These are phyloP conservation scores for Fusarium sulawesiense DNA, from an alignment of 2,329 filamentous ascomycete genomes.

Conservation along the genomic window DNA sequence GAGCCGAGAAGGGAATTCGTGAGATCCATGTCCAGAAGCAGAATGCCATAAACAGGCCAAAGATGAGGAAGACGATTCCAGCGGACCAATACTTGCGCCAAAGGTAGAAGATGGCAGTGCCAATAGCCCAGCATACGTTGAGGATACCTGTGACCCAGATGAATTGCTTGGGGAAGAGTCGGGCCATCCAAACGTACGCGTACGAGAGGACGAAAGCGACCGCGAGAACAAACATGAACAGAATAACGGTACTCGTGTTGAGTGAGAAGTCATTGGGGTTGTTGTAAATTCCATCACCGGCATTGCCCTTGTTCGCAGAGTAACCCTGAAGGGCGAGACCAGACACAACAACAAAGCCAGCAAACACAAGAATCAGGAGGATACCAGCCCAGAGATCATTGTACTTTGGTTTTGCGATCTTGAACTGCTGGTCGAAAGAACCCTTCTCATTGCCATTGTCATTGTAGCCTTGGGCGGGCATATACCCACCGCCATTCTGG, in stretches of 20 bases:
- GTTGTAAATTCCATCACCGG: slow-evolving; percentile 79
- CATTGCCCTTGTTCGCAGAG: slow-evolving; percentile 68
- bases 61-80: slow-evolving; percentile 87
- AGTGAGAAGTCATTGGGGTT: slow-evolving; percentile 73
- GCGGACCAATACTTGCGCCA: slow-evolving; percentile 80
- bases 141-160: slow-evolving; percentile 94
- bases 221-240: slow-evolving; percentile 82
- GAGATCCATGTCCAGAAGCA: slow-evolving; percentile 91
- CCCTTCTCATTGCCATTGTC: slow-evolving; percentile 59
- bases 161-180: slow-evolving; percentile 86
- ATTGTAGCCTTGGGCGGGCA: slow-evolving; percentile 52
- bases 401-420: slow-evolving; percentile 84
- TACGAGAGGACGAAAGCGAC: slow-evolving; percentile 81
- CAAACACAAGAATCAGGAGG: slow-evolving; percentile 76
- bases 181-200: slow-evolving; percentile 79
- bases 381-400: slow-evolving; percentile 92
- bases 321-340: slow-evolving; percentile 82
- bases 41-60: slow-evolving; percentile 77
- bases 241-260: slow-evolving; percentile 84
- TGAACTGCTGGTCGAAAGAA: slow-evolving; percentile 84
- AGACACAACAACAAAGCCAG: slow-evolving; percentile 81
- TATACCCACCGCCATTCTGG: slow-evolving; percentile 48
- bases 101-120: slow-evolving; percentile 88
- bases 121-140: slow-evolving; percentile 86
- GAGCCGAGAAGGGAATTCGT: slow-evolving; percentile 87